Evolutionary conservation across 495 filamentous ascomycete species (phyloP).

Genomic region (Antarctomyces pellizariae): DNA sequence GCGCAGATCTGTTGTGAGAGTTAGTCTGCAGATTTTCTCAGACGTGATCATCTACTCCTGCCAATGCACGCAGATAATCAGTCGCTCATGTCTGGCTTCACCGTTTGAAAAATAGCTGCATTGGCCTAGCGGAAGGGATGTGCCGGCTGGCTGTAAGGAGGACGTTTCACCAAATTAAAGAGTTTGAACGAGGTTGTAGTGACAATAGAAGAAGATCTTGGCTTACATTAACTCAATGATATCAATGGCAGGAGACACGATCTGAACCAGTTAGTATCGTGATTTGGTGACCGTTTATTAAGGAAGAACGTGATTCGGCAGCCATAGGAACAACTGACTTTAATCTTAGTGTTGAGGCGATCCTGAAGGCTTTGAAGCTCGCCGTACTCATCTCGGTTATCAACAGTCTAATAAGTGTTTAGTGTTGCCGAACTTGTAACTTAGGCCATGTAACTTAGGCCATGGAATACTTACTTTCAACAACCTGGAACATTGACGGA

Average conservation of each 20-base stretch:
- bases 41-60: conserved; percentile 6
- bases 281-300: not conserved
- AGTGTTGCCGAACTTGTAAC: conserved; percentile 2
- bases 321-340: conserved; percentile 21
- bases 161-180: no score
- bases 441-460: conserved; percentile 1
- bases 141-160: no score
- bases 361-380: conserved; percentile 52
- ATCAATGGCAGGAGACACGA: conserved; percentile 80
- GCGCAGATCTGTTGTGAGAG: conserved; percentile 35
- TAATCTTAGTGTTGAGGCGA: conserved; percentile 61
- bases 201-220: no score
- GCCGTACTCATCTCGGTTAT: conserved; percentile 37
- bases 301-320: not conserved
- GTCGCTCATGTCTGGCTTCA: not conserved
- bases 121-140: no score
- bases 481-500: conserved; percentile 56
- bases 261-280: conserved; percentile 22
- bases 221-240: conserved; percentile 80
- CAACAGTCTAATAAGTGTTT: conserved; percentile 27
- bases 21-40: conserved; percentile 3
- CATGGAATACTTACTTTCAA: conserved; percentile 33
- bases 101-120: no score
- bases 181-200: not conserved
- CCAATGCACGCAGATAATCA: conserved; percentile 2